These are phyloP conservation scores for Alternaria viburni DNA, from an alignment of 2,329 filamentous ascomycete genomes.

Conservation along the genomic window DNA sequence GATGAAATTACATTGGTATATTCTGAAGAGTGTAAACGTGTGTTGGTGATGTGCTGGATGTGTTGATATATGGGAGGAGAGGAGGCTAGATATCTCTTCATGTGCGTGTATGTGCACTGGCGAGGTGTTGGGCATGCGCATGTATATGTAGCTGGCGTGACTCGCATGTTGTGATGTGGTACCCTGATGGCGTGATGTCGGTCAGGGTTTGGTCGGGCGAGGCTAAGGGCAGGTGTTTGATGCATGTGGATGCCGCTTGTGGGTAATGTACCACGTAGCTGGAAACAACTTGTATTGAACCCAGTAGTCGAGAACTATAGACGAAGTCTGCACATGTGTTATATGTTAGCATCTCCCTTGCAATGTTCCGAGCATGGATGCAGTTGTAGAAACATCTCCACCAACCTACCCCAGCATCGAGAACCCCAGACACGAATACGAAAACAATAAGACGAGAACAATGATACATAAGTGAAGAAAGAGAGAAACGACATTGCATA, in stretches of 20 bases:
- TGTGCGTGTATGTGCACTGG: not conserved
- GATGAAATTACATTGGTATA: conserved; percentile 4
- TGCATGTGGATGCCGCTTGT: too few relatives aligned
- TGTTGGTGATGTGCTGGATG: not conserved
- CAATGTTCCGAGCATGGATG: not conserved
- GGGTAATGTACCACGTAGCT: not conserved
- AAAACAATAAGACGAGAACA: not conserved
- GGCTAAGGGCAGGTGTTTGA: not conserved
- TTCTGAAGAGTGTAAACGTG: not conserved
- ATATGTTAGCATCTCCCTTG: not conserved
- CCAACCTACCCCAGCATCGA: not conserved
- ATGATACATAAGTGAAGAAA: fast-evolving
- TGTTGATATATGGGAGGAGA: too few relatives aligned
- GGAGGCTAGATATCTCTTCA: too few relatives aligned
- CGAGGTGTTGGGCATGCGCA: not conserved
- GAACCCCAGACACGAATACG: not conserved
- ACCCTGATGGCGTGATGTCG: conserved; percentile 29
- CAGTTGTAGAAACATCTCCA: not conserved
- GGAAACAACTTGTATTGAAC: not conserved
- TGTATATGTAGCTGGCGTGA: too few relatives aligned
- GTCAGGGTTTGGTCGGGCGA: not conserved
- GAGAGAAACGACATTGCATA: not conserved
- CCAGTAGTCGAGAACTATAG: not conserved
- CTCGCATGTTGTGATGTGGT: not conserved
- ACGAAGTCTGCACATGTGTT: fast-evolving